A percentile compares a stretch with the other conserved stretches of the same genome.
Conservation (phyloP, 1,284 basidiomycete genomes). For the Ganoderma lucidum region DNA sequence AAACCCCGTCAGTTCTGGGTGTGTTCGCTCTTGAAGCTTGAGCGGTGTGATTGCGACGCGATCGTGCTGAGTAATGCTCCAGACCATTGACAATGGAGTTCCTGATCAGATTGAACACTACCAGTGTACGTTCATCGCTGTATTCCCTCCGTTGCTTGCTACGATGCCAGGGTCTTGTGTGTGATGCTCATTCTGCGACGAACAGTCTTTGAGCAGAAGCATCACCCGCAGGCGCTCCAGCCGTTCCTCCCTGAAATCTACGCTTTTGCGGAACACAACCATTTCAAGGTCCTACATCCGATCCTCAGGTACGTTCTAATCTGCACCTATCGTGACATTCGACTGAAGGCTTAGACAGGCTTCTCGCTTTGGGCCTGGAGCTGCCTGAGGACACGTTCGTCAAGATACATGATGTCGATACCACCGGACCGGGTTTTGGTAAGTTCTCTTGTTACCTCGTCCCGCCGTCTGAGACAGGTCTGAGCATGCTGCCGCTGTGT, state of each 20-base stretch:
- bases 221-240: constrained; percentile 44
- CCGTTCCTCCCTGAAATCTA: constrained; percentile 52
- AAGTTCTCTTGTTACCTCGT: not conserved
- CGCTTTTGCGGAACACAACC: constrained; percentile 40
- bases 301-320: constrained; percentile 35
- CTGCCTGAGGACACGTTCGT: constrained; percentile 46
- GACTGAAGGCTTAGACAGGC: constrained; percentile 38
- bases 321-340: no score
- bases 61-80: constrained; percentile 6
- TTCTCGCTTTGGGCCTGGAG: constrained; percentile 49
- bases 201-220: constrained; percentile 27
- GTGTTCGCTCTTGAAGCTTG: constrained; percentile 29
- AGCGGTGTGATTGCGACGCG: not conserved
- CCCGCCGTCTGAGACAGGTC: not conserved
- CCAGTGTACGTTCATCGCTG: constrained; percentile 23
- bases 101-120: constrained; percentile 57
- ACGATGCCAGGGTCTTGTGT: not conserved
- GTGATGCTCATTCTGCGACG: not conserved
- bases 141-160: not conserved
- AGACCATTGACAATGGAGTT: constrained; percentile 43
- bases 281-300: constrained; percentile 39
- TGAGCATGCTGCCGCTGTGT: not conserved
- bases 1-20: constrained; percentile 59
- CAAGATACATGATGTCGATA: constrained; percentile 38
- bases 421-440: constrained; percentile 36